A percentile compares a stretch with the other conserved stretches of the same genome.
Evolutionary conservation across 2,329 filamentous ascomycete species (phyloP).

Genomic region (Graphilbum ipis-grandicollis): DNA sequence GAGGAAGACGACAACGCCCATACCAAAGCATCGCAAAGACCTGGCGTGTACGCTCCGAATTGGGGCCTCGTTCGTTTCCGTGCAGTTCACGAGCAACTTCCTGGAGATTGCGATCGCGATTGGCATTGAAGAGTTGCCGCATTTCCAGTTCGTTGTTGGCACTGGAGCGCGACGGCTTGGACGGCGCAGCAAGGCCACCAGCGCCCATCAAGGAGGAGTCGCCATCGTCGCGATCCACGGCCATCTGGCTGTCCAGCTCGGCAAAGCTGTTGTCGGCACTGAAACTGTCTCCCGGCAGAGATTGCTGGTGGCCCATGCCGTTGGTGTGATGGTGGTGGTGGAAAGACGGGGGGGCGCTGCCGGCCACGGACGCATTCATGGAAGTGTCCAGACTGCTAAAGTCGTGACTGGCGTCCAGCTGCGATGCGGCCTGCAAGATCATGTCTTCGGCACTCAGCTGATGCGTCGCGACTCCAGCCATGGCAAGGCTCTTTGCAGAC

Average conservation of each 20-base stretch:
- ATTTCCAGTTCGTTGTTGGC: slow-evolving; percentile 71
- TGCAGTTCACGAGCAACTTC: slow-evolving; percentile 63
- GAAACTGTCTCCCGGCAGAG: slow-evolving; percentile 36
- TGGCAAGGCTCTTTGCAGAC: slow-evolving; percentile 14
- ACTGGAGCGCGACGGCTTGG: slow-evolving; percentile 47
- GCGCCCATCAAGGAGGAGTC: slow-evolving; percentile 30
- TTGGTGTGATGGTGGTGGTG: slow-evolving; percentile 22
- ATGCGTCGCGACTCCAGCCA: slow-evolving; percentile 12
- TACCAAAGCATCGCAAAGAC: slow-evolving; percentile 84
- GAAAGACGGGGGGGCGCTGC: slow-evolving; percentile 22
- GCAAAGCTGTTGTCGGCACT: slow-evolving; percentile 34
- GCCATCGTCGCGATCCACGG: slow-evolving; percentile 40
- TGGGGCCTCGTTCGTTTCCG: slow-evolving; percentile 62
- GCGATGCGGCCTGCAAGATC: slow-evolving; percentile 38
- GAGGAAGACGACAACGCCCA: background rate
- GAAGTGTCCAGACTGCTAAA: slow-evolving; percentile 29
- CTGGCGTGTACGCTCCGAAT: slow-evolving; percentile 69
- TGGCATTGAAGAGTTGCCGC: slow-evolving; percentile 54
- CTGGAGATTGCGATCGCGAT: slow-evolving; percentile 47
- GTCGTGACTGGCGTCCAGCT: slow-evolving; percentile 32
- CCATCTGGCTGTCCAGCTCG: slow-evolving; percentile 39
- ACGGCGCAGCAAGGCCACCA: slow-evolving; percentile 22
- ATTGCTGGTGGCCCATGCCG: slow-evolving; percentile 27
- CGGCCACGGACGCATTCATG: slow-evolving; percentile 26
- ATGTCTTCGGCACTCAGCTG: slow-evolving; percentile 41